Base-by-base conservation (phyloP, 2,329 filamentous ascomycete genomes). In the Coniochaeta ligniaria region DNA sequence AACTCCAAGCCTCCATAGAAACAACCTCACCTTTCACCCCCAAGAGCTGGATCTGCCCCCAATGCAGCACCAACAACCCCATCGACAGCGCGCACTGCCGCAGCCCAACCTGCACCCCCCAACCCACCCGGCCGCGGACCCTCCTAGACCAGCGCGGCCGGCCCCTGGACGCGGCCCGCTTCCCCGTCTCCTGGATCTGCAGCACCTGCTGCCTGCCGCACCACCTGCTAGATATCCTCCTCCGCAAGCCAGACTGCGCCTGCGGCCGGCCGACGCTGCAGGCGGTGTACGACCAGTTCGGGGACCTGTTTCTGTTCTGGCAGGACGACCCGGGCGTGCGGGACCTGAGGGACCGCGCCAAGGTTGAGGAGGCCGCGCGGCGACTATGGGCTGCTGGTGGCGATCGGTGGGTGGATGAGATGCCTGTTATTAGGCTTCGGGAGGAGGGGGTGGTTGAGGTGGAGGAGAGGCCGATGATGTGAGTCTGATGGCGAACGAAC, bases 221-320 rank as follows among this genome's bases (percentile, higher is more conserved):
- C 62, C 59, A 61, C 22, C 60, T 66, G 11, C 60, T 63, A 7
- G 55, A 60, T 22, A 63, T 67, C 58, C 55, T 67, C 14, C 12
- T 31, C 11, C 28, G 59, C 45, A 36, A 28, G 17, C 57, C 62
- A 1, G 31, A 35, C 12, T 66, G 64, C 58, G 17, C 20, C 3
- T 69, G 66, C 61, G 62, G 58, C 6, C 47, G 31, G n/a, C 68
- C 68, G 12, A 52, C 61, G 8, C 63, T 69, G 31, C 63, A 66
- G 59, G 67, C 67, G 26, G 63, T 70, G 12, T 70, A 68, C 60
- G 68, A 69, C 62, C 68, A 69, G 62, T 65, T 65, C 43, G 68
- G 68, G 35, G 57, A 61, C 24, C 64, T 69, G 33, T 68, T 65
- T 12, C 59, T 69, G n/a, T 69, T 63, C 56, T 68, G 66, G 65